Evolutionary conservation across 179 eudicot genomes (phyloP), one percentile per base, ranked within the genome.

Genomic region (Patellifolia procumbens): DNA sequence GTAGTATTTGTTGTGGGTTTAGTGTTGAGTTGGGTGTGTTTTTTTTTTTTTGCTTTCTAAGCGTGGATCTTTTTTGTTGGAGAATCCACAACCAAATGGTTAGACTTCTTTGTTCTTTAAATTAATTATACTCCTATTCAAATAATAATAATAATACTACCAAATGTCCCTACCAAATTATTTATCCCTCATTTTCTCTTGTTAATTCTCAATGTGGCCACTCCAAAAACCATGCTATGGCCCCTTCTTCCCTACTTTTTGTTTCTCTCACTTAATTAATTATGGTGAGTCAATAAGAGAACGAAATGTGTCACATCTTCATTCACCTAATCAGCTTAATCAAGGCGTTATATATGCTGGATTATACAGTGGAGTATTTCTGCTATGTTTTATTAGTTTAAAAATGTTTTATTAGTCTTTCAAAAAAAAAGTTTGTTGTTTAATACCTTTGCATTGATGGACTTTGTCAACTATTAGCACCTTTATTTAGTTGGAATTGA

Each of bases 11-110:
- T 64, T 64, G 29, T 64, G 46, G 49, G 80, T 56, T n/a, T 68
- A 68, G 69, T 74, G 80, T 51, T 74, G 55, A 34, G 60, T 68
- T 76, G 52, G 11, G 22, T 22, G 46, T 66, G n/a, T 66, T 2
- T 35, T 17, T 55, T 66, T 35, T 12, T 26, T 46, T 59, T 74
- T 26, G 37, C 91, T 88, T 90, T 88, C 74, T 80, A 86, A 86
- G 93, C 91, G 91, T 90, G 91, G 86, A 65, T 83, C 80, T 68
- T 73, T n/a, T 86, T 86, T 82, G 91, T 90, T 86, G 91, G 90
- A 86, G 88, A 84, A 85, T 88, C 90, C 86, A 88, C 90, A 83
- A 81, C 86, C 81, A 84, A 75, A 29, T 60, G 69, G 74, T 13
- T 71, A 81, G 80, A 74, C 86, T 86, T 76, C 84, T 70, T 77